These are phyloP conservation scores for Nepenthes alata DNA, from an alignment of 179 eudicot species.

Conservation along the genomic window DNA sequence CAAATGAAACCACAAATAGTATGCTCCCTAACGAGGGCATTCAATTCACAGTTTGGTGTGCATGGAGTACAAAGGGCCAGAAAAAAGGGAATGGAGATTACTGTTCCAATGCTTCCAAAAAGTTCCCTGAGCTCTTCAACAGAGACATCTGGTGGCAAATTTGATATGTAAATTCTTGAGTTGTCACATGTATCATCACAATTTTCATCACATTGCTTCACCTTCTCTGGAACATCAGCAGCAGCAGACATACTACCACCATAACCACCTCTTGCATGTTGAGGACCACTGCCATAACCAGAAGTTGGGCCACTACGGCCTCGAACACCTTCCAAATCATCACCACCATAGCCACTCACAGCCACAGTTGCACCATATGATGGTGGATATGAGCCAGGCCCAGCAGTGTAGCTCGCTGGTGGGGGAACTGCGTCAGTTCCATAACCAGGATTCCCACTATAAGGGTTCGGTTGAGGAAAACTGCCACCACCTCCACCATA, in stretches of 20 bases:
- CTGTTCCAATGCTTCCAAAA: constrained; percentile 92
- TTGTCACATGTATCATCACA: constrained; percentile 86
- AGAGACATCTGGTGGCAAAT: constrained; percentile 89
- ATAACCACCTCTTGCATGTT: constrained; percentile 32
- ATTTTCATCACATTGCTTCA: constrained; percentile 87
- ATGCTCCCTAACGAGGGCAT: too few species aligned
- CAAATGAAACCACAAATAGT: too few species aligned
- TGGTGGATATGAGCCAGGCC: constrained; percentile 66
- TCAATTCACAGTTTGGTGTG: neutral
- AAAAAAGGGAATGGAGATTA: constrained; percentile 22
- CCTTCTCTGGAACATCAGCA: constrained; percentile 45
- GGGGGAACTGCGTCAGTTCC: constrained; percentile 83
- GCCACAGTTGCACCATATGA: constrained; percentile 43
- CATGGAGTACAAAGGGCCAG: neutral
- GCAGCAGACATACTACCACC: constrained; percentile 45
- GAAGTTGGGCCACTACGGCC: constrained; percentile 52
- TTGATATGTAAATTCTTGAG: constrained; percentile 78
- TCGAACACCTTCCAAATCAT: constrained; percentile 30
- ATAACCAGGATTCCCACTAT: constrained; percentile 46
- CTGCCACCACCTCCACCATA: constrained; percentile 49
- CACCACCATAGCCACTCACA: constrained; percentile 48
- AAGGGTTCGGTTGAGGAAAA: constrained; percentile 38
- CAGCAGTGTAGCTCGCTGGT: constrained; percentile 70
- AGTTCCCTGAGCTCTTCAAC: constrained; percentile 71
- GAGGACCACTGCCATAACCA: constrained; percentile 45